Conservation (phyloP, 2,329 filamentous ascomycete genomes). For the Reticulascus tulasneorum region DNA sequence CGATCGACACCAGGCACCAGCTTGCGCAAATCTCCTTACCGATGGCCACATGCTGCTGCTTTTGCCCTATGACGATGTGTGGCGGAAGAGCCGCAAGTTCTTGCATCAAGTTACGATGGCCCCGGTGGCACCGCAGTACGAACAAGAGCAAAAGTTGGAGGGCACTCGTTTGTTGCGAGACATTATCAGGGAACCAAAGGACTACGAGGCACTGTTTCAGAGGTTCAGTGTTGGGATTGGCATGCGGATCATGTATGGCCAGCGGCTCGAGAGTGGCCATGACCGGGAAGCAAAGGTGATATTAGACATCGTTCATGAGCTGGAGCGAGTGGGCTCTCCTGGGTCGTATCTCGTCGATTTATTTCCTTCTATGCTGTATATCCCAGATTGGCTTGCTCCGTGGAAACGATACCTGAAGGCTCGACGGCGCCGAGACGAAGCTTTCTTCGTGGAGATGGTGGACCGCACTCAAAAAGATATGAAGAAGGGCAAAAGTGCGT, state of each 20-base stretch:
- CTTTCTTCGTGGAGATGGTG: constrained; percentile 7
- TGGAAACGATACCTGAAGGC: constrained; percentile 16
- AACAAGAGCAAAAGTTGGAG: constrained; percentile 26
- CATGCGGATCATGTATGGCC: constrained; percentile 34
- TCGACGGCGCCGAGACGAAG: constrained; percentile 9
- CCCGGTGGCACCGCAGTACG: constrained; percentile 23
- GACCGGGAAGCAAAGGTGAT: constrained; percentile 26
- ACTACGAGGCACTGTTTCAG: constrained; percentile 34
- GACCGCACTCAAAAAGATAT: constrained; percentile 8
- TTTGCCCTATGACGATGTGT: constrained; percentile 21
- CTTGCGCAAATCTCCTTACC: constrained; percentile 27
- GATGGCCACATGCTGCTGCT: constrained; percentile 23
- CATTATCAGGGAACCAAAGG: constrained; percentile 24
- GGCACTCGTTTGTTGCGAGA: constrained; percentile 23
- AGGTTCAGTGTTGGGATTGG: constrained; percentile 36
- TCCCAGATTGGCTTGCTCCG: constrained; percentile 23
- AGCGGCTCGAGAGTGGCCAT: constrained; percentile 26
- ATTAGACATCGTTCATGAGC: constrained; percentile 25
- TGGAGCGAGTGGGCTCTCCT: constrained; percentile 28
- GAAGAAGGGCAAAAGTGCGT: too few relatives aligned
- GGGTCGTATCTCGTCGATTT: constrained; percentile 26
- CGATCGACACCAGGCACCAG: constrained; percentile 28
- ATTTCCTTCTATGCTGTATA: constrained; percentile 22
- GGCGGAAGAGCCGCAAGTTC: constrained; percentile 4
- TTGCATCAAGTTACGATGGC: constrained; percentile 27